Base-by-base conservation (phyloP, 495 filamentous ascomycete species). In the Penicillium paxilli region DNA sequence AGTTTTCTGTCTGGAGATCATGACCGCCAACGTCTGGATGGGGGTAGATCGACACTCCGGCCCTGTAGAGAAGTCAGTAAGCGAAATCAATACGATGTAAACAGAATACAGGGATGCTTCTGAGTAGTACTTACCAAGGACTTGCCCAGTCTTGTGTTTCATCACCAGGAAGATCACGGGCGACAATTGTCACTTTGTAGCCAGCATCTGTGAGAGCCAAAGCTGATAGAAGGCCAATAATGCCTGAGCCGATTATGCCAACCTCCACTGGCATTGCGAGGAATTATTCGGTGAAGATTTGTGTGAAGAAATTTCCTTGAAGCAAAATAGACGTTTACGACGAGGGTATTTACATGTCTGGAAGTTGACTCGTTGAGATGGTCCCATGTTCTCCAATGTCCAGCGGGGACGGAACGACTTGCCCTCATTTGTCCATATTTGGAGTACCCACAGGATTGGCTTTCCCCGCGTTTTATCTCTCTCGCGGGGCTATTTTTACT, bases 81-180 rank as follows among this genome's bases (percentile, higher is more conserved):
- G 40, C 12, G 23, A 42, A 22, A 14, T 21, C 8, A 20, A 42
- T 42, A 22, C 23, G 5, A 23, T 12, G 20, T 22, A 23, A 42
- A 8, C 20, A 10, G 40, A 11, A 22, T 42, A 42, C 11, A 21
- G 40, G 40, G 40, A 20, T 32, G n/a, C n/a, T n/a, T n/a, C n/a
- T n/a, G n/a, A n/a, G n/a, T n/a, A n/a, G 26, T 28, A 14, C 40
- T 21, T 41, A 60, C 58, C 58, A 60, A 46, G 60, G 60, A 26
- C 60, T 63, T 26, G 60, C 60, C 60, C 60, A 63, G 26, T 55
- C 56, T 32, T 56, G 48, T 17, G 8, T 42, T 14, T 63, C 60
- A 33, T 63, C 60, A 1, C 60, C 60, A 0, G 56, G 56, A 12
- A 59, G 25, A 25, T 63, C 60, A 4, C 60, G 60, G 1, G 60